phyloP scores from a whole-genome alignment of 192 early-diverging fungal species.

The Umbelopsis sp. region DNA sequence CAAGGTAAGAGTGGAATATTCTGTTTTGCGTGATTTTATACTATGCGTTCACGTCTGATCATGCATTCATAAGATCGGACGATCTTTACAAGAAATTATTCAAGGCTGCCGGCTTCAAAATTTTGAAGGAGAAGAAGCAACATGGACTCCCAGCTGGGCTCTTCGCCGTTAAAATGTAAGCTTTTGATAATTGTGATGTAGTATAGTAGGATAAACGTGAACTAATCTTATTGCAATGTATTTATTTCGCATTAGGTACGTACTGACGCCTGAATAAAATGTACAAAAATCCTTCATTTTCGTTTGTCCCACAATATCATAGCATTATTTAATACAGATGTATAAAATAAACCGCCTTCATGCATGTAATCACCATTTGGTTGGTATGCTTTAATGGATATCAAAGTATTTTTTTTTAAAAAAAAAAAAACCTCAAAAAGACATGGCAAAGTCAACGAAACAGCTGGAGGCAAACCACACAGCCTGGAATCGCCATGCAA shows the following conservation, averaged over 20 bases:
- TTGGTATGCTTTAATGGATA: no score
- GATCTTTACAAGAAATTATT: slow-evolving; percentile 63
- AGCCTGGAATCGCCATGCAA: no score
- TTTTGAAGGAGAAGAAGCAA: slow-evolving; percentile 67
- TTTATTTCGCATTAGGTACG: neutral
- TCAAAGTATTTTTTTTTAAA: no score
- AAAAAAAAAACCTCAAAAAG: no score
- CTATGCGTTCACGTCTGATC: neutral
- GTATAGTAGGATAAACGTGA: neutral
- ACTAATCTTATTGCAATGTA: neutral
- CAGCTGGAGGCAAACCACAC: no score
- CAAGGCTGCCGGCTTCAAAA: slow-evolving; percentile 55
- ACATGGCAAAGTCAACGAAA: no score
- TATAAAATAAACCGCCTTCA: no score
- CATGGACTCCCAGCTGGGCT: slow-evolving; percentile 67
- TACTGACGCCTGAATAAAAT: slow-evolving; percentile 1
- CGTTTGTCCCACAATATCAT: no score
- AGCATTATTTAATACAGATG: no score
- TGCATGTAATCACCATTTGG: no score
- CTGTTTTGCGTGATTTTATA: slow-evolving; percentile 4
- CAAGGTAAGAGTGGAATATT: slow-evolving; percentile 39
- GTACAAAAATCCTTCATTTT: no score
- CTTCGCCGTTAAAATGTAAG: slow-evolving; percentile 75
- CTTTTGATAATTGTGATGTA: no score
- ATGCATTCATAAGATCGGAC: slow-evolving; percentile 48